Percentiles rank a stretch among this genome's conserved stretches.
These are phyloP conservation scores for Pseudogymnoascus sp. DNA, from an alignment of 2,329 filamentous ascomycete genomes.

Conservation along the genomic window DNA sequence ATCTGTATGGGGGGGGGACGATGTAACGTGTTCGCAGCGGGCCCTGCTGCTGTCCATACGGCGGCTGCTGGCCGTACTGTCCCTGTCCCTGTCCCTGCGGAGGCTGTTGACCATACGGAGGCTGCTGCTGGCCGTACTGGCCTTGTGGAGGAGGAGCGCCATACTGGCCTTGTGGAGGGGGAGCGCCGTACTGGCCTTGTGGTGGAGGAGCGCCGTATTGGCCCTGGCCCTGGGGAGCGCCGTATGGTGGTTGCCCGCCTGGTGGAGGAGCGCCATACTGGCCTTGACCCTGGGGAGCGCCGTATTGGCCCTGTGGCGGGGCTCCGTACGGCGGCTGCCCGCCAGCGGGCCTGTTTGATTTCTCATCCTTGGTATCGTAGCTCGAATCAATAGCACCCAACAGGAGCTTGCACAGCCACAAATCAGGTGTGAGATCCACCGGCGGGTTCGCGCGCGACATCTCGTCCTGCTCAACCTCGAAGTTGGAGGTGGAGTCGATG, in stretches of 20 bases:
- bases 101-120: constrained; percentile 21
- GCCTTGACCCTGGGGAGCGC: constrained; percentile 27
- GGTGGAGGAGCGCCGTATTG: constrained; percentile 29
- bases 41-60: neutral
- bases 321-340: constrained; percentile 22
- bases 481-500: constrained; percentile 62
- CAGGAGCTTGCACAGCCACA: constrained; percentile 56
- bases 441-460: constrained; percentile 54
- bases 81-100: constrained; percentile 20
- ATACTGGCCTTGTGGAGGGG: constrained; percentile 22
- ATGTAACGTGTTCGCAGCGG: too few species aligned
- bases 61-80: constrained; percentile 17
- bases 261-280: constrained; percentile 24
- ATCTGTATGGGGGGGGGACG: too few species aligned
- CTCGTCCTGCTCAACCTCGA: constrained; percentile 58
- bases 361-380: constrained; percentile 58
- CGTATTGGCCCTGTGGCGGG: constrained; percentile 25
- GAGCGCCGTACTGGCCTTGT: constrained; percentile 27
- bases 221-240: constrained; percentile 20
- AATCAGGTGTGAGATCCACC: constrained; percentile 53
- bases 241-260: constrained; percentile 21
- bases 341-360: constrained; percentile 29
- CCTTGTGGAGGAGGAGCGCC: constrained; percentile 19
- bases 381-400: constrained; percentile 58
- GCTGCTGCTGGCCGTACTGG: neutral